Percentiles rank a stretch among this genome's conserved stretches.
These are phyloP conservation scores for Bryoglossum gracile DNA, from an alignment of 495 filamentous ascomycete genomes.

Conservation along the genomic window DNA sequence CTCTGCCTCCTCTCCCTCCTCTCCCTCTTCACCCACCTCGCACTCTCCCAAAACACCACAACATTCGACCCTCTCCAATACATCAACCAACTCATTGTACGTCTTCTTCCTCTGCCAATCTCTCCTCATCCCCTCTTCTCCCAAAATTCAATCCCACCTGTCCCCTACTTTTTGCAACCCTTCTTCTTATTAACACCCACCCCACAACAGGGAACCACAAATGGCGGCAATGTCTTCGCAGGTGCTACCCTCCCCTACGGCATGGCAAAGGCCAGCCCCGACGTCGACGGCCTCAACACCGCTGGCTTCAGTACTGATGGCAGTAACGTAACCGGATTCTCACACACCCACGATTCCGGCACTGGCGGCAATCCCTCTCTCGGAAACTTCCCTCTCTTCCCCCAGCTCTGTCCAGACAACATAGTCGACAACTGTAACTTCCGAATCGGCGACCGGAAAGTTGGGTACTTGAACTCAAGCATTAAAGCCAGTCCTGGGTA, in stretches of 20 bases:
- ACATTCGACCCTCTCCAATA: slow-evolving; percentile 20
- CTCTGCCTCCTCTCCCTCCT: background rate
- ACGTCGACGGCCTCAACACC: slow-evolving; percentile 46
- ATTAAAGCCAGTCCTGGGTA: slow-evolving; percentile 58
- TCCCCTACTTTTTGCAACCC: too few relatives aligned
- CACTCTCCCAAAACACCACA: background rate
- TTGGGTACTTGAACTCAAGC: slow-evolving; percentile 32
- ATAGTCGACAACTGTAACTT: slow-evolving; percentile 58
- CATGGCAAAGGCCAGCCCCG: slow-evolving; percentile 73
- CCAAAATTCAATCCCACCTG: too few relatives aligned
- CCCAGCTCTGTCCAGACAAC: slow-evolving; percentile 57
- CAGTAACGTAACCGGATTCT: slow-evolving; percentile 57
- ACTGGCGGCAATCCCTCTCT: slow-evolving; percentile 61
- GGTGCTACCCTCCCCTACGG: slow-evolving; percentile 67
- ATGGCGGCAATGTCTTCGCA: slow-evolving; percentile 60
- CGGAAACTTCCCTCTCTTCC: slow-evolving; percentile 71
- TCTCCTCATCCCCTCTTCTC: too few relatives aligned
- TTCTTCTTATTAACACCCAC: too few relatives aligned
- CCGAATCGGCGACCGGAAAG: slow-evolving; percentile 30
- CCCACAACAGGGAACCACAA: slow-evolving; percentile 21
- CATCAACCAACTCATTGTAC: slow-evolving; percentile 49
- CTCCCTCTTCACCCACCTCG: background rate
- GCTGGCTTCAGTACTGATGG: slow-evolving; percentile 65
- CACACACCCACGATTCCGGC: slow-evolving; percentile 65
- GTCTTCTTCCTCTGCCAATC: too few relatives aligned